Conservation (phyloP, 2,329 filamentous ascomycete genomes). For the Amesomyces nigricolor region DNA sequence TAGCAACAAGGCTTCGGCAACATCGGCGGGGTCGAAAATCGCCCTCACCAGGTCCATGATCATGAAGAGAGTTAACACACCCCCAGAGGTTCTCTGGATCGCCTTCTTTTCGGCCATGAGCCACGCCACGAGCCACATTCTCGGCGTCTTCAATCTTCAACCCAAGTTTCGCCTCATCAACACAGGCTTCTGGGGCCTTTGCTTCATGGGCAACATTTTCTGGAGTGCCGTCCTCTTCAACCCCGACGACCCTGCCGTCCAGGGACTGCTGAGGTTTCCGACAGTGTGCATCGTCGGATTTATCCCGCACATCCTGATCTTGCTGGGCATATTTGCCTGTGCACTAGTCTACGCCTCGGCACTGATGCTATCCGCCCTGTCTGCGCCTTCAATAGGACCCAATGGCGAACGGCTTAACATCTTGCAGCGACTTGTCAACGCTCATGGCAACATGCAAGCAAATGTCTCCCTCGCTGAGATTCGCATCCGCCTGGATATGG, state of each 20-base stretch:
- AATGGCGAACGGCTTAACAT: conserved; percentile 37
- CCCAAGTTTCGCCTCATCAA: conserved; percentile 74
- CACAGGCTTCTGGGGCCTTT: conserved; percentile 83
- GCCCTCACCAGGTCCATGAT: conserved; percentile 60
- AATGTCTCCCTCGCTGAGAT: conserved; percentile 80
- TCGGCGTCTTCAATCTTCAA: conserved; percentile 77
- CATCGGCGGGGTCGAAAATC: conserved; percentile 35
- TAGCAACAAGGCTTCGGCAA: conserved; percentile 41
- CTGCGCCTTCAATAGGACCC: conserved; percentile 46
- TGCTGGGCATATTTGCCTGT: conserved; percentile 73
- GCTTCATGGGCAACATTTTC: conserved; percentile 80
- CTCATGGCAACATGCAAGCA: conserved; percentile 86
- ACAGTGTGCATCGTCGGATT: conserved; percentile 94
- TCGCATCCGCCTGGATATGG: conserved; percentile 77
- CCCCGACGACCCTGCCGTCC: conserved; percentile 51
- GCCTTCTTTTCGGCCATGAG: conserved; percentile 85
- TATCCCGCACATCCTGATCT: conserved; percentile 84
- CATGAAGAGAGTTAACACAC: conserved; percentile 75
- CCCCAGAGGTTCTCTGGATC: conserved; percentile 81
- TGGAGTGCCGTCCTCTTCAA: conserved; percentile 66
- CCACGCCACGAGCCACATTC: conserved; percentile 74
- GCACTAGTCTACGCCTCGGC: conserved; percentile 71
- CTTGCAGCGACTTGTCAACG: conserved; percentile 58
- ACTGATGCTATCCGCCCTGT: conserved; percentile 67
- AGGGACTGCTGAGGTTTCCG: conserved; percentile 77